Conservation (phyloP, 345 rosid genomes). For the Lepidium aucheri region DNA sequence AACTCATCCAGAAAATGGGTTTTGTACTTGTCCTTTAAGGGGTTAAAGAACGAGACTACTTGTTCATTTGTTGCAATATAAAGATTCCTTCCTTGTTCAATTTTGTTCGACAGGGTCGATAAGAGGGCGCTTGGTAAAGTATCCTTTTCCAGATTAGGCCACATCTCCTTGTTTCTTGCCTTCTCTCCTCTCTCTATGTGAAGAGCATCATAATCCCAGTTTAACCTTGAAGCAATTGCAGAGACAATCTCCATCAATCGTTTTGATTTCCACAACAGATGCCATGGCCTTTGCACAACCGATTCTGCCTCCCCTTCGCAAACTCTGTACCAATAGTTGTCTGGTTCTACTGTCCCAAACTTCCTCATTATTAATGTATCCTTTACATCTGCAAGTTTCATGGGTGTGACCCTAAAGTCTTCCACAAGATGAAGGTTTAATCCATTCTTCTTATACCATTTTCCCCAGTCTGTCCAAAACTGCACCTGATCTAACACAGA, state of each 20-base stretch:
- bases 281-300: slow-evolving; percentile 76
- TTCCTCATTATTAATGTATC: slow-evolving; percentile 80
- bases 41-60: slow-evolving; percentile 52
- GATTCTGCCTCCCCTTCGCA: slow-evolving; percentile 87
- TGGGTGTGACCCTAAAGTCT: slow-evolving; percentile 58
- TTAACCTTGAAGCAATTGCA: slow-evolving; percentile 54
- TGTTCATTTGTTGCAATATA: slow-evolving; percentile 82
- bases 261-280: slow-evolving; percentile 82
- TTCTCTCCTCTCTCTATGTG: slow-evolving; percentile 84
- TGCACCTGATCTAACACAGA: slow-evolving; percentile 76
- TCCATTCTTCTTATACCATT: slow-evolving; percentile 51
- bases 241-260: slow-evolving; percentile 85
- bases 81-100: slow-evolving; percentile 70
- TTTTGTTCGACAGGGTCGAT: slow-evolving; percentile 49
- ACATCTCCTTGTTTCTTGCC: slow-evolving; percentile 58
- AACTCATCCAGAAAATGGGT: slow-evolving; percentile 81
- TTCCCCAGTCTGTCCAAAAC: slow-evolving; percentile 83
- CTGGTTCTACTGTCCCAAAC: slow-evolving; percentile 85
- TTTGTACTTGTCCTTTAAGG: slow-evolving; percentile 68
- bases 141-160: slow-evolving; percentile 80
- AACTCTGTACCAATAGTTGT: slow-evolving; percentile 90
- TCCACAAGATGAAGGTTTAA: slow-evolving; percentile 64
- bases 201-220: slow-evolving; percentile 85
- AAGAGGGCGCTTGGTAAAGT: slow-evolving; percentile 49
- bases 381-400: slow-evolving; percentile 56